Evolutionary conservation across 2,329 filamentous ascomycete genomes (phyloP), one percentile per base, ranked within the genome.

Genomic region (Graphilbum sp.): DNA sequence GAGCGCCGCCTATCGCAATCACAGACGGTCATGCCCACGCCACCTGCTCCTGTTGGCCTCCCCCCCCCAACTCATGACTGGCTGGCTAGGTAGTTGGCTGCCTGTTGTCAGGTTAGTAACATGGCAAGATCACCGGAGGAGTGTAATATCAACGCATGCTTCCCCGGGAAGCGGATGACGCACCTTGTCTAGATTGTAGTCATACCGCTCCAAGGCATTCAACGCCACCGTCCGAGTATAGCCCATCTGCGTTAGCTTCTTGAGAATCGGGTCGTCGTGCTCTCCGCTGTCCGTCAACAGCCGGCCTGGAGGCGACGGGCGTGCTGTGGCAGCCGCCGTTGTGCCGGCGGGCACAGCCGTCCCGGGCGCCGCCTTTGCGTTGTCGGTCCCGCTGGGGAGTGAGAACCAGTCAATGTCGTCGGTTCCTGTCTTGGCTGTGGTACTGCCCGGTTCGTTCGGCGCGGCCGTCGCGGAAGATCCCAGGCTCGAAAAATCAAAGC

Each of bases 111-210:
- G 11, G 21, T 24, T 24, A 24, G 21, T 11, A 24, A 24, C n/a
- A 11, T 18, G 18, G n/a, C n/a, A n/a, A n/a, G n/a, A n/a, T n/a
- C n/a, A n/a, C n/a, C n/a, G n/a, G n/a, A n/a, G n/a, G n/a, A n/a
- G n/a, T 24, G 21, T 15, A 29, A 12, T n/a, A 29, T 29, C 27
- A 32, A 64, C 75, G 62, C n/a, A n/a, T n/a, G n/a, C n/a, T n/a
- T n/a, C n/a, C n/a, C n/a, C n/a, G n/a, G n/a, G n/a, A n/a, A n/a
- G n/a, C n/a, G n/a, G n/a, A n/a, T n/a, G n/a, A n/a, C n/a, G n/a
- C 61, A 94, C 88, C 73, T 83, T 85, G 59, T 94, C 86, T 54
- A 95, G 69, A 56, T 95, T 90, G 60, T 96, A 95, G 61, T 96
- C 86, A 55, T 82, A 94, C 57, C 88, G 87, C 64, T 96, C 88